Conservation (phyloP, 345 rosid genomes). For the Hirschfeldia incana region DNA sequence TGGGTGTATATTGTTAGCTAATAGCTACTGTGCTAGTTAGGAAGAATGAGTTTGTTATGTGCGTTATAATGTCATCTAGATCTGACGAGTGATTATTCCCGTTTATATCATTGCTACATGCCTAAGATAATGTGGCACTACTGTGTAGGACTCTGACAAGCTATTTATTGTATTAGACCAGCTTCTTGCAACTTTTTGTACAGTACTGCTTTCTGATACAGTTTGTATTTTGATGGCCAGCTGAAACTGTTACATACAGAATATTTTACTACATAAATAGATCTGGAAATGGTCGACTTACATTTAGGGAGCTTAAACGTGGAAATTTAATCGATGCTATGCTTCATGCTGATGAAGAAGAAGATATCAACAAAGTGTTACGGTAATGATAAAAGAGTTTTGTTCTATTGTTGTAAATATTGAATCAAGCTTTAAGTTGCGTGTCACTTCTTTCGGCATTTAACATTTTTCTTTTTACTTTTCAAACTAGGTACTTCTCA, state of each 20-base stretch:
- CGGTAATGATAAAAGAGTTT: constrained; percentile 49
- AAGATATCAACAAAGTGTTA: constrained; percentile 95
- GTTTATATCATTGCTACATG: not conserved
- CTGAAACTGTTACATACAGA: constrained; percentile 96
- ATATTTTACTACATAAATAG: constrained; percentile 91
- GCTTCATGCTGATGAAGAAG: constrained; percentile 97
- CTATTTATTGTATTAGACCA: not conserved
- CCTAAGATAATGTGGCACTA: not conserved
- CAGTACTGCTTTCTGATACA: constrained; percentile 15
- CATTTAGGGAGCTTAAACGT: constrained; percentile 87
- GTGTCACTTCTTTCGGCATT: not conserved
- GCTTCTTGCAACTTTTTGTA: not conserved
- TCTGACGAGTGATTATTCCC: not conserved
- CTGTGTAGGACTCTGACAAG: not conserved
- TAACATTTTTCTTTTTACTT: not conserved
- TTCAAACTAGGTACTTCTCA: constrained; percentile 74
- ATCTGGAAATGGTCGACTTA: constrained; percentile 82
- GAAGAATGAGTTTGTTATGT: constrained; percentile 6
- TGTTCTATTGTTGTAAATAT: not conserved
- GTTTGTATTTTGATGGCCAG: constrained; percentile 49
- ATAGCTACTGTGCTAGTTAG: constrained; percentile 11
- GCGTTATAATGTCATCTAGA: not conserved
- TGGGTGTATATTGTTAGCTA: not conserved
- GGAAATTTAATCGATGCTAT: constrained; percentile 86
- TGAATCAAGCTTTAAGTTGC: not conserved